Evolutionary conservation across 805 yeast species (phyloP).

Genomic region (Sungouiella blattae): DNA sequence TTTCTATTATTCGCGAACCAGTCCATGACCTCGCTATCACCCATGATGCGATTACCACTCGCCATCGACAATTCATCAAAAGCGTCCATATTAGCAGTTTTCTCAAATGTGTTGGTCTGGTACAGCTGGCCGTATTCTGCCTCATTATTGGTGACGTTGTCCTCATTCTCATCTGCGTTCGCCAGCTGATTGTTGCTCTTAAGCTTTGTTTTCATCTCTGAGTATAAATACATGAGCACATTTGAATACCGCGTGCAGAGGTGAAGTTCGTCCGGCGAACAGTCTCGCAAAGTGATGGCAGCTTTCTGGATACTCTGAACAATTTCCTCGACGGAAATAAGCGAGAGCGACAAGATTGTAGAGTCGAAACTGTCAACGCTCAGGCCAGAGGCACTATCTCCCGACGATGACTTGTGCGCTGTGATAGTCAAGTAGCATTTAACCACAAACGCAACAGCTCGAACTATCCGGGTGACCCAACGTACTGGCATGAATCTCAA

Average conservation of each 20-base stretch:
- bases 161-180: slow-evolving; percentile 1
- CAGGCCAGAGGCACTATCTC: slow-evolving; percentile 11
- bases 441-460: slow-evolving; percentile 86
- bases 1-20: slow-evolving; percentile 40
- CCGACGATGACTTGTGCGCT: slow-evolving; percentile 32
- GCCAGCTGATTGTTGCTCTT: slow-evolving; percentile 18
- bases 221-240: slow-evolving; percentile 69
- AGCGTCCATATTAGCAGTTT: slow-evolving; percentile 11
- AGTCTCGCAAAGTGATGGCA: slow-evolving; percentile 70
- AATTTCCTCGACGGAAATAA: slow-evolving; percentile 70
- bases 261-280: slow-evolving; percentile 88
- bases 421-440: slow-evolving; percentile 75
- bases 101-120: no score
- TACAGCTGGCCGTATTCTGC: slow-evolving; percentile 1
- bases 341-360: slow-evolving; percentile 54
- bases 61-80: slow-evolving; percentile 12
- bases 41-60: no score
- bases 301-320: slow-evolving; percentile 64
- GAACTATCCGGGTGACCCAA: slow-evolving; percentile 82
- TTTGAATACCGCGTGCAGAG: slow-evolving; percentile 77
- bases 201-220: slow-evolving; percentile 60
- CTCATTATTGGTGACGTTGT: not conserved
- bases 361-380: slow-evolving; percentile 36
- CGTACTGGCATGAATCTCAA: slow-evolving; percentile 84
- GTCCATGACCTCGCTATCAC: slow-evolving; percentile 42